Percentiles rank a stretch among this genome's conserved stretches.
Evolutionary conservation across 2,329 filamentous ascomycete genomes (phyloP).

Genomic region (Rhynchosporium graminicola): DNA sequence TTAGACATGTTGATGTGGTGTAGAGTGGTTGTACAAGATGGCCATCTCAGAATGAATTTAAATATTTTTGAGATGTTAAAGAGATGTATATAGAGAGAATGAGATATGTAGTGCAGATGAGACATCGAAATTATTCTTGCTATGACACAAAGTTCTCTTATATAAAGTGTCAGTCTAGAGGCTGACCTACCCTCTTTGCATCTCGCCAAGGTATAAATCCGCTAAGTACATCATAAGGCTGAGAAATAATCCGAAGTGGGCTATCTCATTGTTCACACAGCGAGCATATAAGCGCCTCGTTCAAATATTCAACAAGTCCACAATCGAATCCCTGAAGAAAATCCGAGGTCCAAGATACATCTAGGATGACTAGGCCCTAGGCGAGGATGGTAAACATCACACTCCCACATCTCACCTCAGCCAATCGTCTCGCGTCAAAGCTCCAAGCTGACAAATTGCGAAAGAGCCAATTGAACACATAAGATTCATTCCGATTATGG

Average conservation of each 20-base stretch:
- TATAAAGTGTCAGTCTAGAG: background rate
- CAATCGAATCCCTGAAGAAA: too few relatives aligned
- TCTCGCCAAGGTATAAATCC: background rate
- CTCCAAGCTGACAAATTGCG: background rate
- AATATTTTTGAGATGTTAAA: too few relatives aligned
- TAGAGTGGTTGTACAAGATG: too few relatives aligned
- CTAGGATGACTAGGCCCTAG: background rate
- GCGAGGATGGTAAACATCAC: conserved; percentile 2
- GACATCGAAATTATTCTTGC: background rate
- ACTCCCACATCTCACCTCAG: conserved; percentile 11
- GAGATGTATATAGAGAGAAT: background rate
- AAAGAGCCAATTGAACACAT: background rate
- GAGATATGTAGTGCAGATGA: background rate
- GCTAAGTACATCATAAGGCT: background rate
- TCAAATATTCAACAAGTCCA: background rate
- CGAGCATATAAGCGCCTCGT: background rate
- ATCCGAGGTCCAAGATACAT: background rate
- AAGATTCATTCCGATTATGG: background rate
- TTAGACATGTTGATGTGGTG: background rate
- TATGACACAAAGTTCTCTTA: background rate
- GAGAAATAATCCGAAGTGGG: background rate
- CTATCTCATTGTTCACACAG: background rate
- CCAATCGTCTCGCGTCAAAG: conserved; percentile 3
- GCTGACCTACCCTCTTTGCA: background rate
- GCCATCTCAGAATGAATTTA: too few relatives aligned